Percentiles rank a stretch among this genome's conserved stretches.
phyloP scores from a whole-genome alignment of 805 yeast species.

The Hanseniaspora guilliermondii region DNA sequence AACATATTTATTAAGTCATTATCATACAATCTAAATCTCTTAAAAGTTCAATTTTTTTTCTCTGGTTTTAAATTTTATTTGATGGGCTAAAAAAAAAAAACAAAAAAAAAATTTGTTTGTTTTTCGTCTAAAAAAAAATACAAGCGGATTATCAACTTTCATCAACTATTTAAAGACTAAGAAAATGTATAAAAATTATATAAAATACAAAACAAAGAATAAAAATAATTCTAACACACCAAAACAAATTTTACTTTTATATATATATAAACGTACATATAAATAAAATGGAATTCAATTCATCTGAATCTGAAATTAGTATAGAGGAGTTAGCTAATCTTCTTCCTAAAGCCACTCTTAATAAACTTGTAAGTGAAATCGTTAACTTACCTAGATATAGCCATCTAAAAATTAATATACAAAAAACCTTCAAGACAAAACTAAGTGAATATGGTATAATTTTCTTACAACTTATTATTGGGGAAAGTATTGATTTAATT shows the following conservation, averaged over 20 bases:
- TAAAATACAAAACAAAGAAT: too few species aligned
- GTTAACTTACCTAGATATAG: constrained; percentile 31
- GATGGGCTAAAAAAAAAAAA: not conserved
- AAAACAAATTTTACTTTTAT: too few species aligned
- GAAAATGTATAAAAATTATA: too few species aligned
- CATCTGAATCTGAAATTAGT: not conserved
- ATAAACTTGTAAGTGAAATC: constrained; percentile 82
- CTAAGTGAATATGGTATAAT: constrained; percentile 10
- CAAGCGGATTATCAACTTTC: not conserved
- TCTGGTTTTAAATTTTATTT: too few species aligned
- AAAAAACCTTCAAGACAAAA: constrained; percentile 10
- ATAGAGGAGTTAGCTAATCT: constrained; percentile 19
- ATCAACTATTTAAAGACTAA: too few species aligned
- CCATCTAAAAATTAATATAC: constrained; percentile 1
- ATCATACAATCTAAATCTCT: too few species aligned
- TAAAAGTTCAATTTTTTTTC: too few species aligned
- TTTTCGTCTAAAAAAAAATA: not conserved
- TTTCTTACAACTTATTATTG: constrained; percentile 52
- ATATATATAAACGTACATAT: too few species aligned
- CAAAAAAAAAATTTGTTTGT: not conserved
- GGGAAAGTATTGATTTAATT: constrained; percentile 89
- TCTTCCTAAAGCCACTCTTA: constrained; percentile 69
- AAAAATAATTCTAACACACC: too few species aligned
- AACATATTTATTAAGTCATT: too few species aligned
- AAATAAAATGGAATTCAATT: not conserved